Base-by-base conservation (phyloP, 2,329 filamentous ascomycete species). In the Fusarium xylarioides region DNA sequence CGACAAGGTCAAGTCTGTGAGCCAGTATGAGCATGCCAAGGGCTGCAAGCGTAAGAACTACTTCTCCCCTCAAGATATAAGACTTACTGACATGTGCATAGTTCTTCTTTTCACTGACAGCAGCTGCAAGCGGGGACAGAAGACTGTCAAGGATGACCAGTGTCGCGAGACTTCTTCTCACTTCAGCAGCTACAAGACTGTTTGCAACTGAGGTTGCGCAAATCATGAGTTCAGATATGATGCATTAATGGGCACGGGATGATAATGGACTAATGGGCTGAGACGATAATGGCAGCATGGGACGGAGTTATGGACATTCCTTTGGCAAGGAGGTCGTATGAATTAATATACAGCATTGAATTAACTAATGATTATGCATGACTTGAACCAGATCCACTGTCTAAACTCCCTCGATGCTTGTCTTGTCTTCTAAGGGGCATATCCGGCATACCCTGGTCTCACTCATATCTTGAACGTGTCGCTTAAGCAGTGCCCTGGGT, bases 111-210 rank as follows among this genome's bases (percentile, higher is more conserved):
- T 60, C 42, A 46, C 35, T 11, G 67, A 70, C 42, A 38, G 23
- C 1, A 49, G 28, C 34, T 70, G 66, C 15, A 70, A 66, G 32
- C 54, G 60, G 35, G 66, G 66, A n/a, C 64, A 70, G 60, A 70
- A 70, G 53, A 26, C 53, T 4, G 42, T 70, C 12, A 46, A 50
- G 7, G 67, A 70, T 19, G 67, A 49, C 0, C 66, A 70, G 35
- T 70, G 67, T 4, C 59, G 53, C 11, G 59, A 16, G 14, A 70
- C 53, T 4, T 37, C 26, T 7, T 28, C 28, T 4, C 38, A 49
- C 15, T 70, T 70, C 16, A 49, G 66, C 1, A 70, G 67, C 42
- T 70, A 66, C 47, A 70, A 66, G 53, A 54, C 56, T 7, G 47
- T 44, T 4, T 70, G 67, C 23, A 55, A 55, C 21, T 70, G 10